These are phyloP conservation scores for Xylaria hypoxylon DNA, from an alignment of 2,329 filamentous ascomycete species.

Conservation along the genomic window DNA sequence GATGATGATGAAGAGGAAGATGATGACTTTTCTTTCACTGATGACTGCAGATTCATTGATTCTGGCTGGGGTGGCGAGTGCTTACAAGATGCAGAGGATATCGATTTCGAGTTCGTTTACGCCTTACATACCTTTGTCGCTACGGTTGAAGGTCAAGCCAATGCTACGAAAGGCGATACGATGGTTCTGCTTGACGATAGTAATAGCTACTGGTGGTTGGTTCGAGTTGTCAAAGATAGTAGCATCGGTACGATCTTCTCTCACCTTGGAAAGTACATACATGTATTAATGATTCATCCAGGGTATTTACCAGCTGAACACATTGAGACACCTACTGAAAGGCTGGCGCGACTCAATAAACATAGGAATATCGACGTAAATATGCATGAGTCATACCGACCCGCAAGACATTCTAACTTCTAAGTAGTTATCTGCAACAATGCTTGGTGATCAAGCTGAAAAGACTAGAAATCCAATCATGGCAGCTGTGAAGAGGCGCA, in stretches of 20 bases:
- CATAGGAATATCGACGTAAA: conserved; percentile 97
- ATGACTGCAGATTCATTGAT: conserved; percentile 73
- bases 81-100: conserved; percentile 97
- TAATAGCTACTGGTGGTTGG: conserved; percentile 99
- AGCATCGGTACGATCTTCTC: conserved; percentile 75
- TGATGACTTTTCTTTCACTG: conserved; percentile 63
- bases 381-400: conserved; percentile 5
- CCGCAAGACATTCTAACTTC: conserved; percentile 45
- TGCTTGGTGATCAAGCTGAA: conserved; percentile 74
- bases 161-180: conserved; percentile 97
- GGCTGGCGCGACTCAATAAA: conserved; percentile 93
- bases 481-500: conserved; percentile 83
- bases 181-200: conserved; percentile 99
- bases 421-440: conserved; percentile 68
- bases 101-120: conserved; percentile 99
- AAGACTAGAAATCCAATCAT: conserved; percentile 87
- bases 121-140: conserved; percentile 97
- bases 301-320: conserved; percentile 97
- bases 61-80: conserved; percentile 80
- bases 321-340: conserved; percentile 96
- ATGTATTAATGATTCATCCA: conserved; percentile 53
- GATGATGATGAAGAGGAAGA: conserved; percentile 78
- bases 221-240: conserved; percentile 95
- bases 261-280: background rate
- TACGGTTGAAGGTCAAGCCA: conserved; percentile 97